Conservation (phyloP, 1,284 basidiomycete genomes). For the Fomitopsis palustris region DNA sequence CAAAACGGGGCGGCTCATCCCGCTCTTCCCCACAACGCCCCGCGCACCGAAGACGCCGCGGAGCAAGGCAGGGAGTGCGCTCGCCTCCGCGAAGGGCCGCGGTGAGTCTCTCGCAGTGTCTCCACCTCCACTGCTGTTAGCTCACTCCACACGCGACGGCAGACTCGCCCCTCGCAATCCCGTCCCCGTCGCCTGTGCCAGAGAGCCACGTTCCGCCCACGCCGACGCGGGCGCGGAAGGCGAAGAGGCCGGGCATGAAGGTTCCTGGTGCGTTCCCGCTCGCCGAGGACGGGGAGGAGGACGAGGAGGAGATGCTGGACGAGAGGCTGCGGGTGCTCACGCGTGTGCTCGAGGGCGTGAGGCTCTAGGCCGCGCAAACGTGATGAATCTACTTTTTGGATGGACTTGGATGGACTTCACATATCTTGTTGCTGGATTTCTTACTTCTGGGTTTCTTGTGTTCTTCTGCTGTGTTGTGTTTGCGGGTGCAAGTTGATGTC, state of each 20-base stretch:
- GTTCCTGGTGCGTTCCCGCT: constrained; percentile 1
- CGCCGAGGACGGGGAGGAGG: neutral
- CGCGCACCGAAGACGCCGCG: constrained; percentile 36
- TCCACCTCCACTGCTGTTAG: neutral
- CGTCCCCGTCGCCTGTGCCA: neutral
- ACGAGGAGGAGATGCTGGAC: constrained; percentile 1
- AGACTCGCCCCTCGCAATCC: constrained; percentile 33
- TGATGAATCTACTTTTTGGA: neutral
- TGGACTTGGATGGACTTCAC: neutral
- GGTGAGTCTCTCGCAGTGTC: constrained; percentile 31
- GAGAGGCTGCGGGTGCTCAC: constrained; percentile 16
- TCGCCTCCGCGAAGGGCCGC: constrained; percentile 42
- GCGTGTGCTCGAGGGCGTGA: constrained; percentile 10
- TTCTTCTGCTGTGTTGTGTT: no score
- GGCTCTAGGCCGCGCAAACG: no score
- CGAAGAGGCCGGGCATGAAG: neutral
- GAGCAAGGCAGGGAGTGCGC: constrained; percentile 34
- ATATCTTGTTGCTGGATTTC: neutral
- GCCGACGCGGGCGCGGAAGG: constrained; percentile 1
- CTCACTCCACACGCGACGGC: neutral
- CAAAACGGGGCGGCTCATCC: constrained; percentile 51
- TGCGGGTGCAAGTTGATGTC: no score
- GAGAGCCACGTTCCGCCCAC: neutral
- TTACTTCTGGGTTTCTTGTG: no score
- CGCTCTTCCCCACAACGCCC: constrained; percentile 42